Evolutionary conservation across 306 rosid species (phyloP), one percentile per base, ranked within the genome.

Genomic region (Cicer arietinum): DNA sequence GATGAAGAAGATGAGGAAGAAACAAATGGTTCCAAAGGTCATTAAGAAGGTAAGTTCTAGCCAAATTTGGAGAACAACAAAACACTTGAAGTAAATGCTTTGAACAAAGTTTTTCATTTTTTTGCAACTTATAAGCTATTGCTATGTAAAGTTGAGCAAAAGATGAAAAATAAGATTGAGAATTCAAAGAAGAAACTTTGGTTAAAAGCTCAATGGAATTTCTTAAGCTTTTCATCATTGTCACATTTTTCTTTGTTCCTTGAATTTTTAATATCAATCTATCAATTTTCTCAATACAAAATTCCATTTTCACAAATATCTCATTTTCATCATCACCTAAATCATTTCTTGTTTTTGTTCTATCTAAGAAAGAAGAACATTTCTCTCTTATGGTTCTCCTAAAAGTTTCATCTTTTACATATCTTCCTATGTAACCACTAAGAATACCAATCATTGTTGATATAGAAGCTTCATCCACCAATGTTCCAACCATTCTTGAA

Each of bases 21-120:
- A 93, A 93, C 63, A 93, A 83, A 85, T 91, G 97, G 67, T 93
- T 97, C 98, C 98, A 93, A 52, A 91, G 92, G 71, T 93, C 97
- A 67, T 90, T 85, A 64, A 86, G 86, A 66, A 93, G 72, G 40
- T 85, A 80, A 6, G 89, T 86, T 79, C 98, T 35, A 14, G 97
- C 93, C n/a, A 89, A 67, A 84, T 48, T 80, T 9, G 98, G 91
- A 0, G 93, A 82, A 77, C 84, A 86, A 82, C 89, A 78, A 57
- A 91, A 93, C 45, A 86, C 90, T 79, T 85, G 96, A 20, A 93
- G 87, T 52, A 93, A 80, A 66, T 91, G 92, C 81, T 80, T 83
- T 3, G 96, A 82, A 8, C 89, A 89, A 79, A 84, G 54, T 70
- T 65, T 76, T 2, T 88, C 93, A 54, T 93, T 91, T 79, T 70